Conservation (phyloP, 805 yeast genomes). For the Kockiozyma suomiensis region DNA sequence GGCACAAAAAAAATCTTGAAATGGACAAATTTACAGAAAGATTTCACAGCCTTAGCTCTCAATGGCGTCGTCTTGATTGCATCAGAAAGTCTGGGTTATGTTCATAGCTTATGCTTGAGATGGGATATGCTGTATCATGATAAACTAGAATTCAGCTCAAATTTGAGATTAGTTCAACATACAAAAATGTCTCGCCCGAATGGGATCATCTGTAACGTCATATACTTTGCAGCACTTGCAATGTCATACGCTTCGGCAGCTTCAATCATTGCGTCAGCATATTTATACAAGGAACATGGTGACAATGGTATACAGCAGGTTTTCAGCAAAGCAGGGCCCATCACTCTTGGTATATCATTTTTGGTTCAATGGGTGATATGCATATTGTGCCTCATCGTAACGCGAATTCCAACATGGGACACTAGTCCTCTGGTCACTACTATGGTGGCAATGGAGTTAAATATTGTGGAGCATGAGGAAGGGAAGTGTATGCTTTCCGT, state of each 20-base stretch:
- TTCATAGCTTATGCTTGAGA: neutral
- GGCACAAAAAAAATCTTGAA: neutral
- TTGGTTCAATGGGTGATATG: neutral
- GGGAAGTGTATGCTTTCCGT: neutral
- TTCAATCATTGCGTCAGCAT: neutral
- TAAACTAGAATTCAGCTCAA: neutral
- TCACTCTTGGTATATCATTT: neutral
- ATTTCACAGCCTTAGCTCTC: neutral
- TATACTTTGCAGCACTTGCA: neutral
- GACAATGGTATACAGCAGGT: neutral
- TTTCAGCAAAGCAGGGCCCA: neutral
- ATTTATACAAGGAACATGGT: neutral
- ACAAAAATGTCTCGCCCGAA: neutral
- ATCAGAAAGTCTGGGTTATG: neutral
- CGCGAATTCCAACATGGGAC: neutral
- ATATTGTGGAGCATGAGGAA: neutral
- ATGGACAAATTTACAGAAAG: neutral
- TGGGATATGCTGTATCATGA: conserved; percentile 1
- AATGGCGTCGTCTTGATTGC: neutral
- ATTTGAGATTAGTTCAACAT: conserved; percentile 1
- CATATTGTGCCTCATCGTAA: neutral
- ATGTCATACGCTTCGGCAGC: conserved; percentile 4
- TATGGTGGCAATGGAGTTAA: neutral
- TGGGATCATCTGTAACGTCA: neutral
- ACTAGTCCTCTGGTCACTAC: neutral